Evolutionary conservation across 2,329 filamentous ascomycete species (phyloP).

Genomic region (Gaeumannomyces tritici): DNA sequence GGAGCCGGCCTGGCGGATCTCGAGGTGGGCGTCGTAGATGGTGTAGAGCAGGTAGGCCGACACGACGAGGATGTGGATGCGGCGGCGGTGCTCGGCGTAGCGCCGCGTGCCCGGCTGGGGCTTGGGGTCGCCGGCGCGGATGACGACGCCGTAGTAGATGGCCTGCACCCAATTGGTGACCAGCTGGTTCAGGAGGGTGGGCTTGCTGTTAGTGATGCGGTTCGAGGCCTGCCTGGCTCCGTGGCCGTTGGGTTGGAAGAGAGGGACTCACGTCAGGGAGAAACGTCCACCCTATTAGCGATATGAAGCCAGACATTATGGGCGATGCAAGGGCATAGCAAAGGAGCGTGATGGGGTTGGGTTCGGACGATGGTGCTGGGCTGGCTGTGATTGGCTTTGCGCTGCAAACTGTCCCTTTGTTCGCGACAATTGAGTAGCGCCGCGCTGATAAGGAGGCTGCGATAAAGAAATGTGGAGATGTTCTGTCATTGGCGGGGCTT

Average conservation of each 20-base stretch:
- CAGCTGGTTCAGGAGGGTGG: slow-evolving; percentile 43
- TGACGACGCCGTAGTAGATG: slow-evolving; percentile 78
- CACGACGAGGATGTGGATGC: slow-evolving; percentile 77
- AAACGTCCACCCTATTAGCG: slow-evolving; percentile 47
- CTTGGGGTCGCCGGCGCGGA: slow-evolving; percentile 79
- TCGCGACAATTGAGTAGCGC: not conserved
- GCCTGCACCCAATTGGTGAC: slow-evolving; percentile 69
- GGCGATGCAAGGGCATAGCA: not conserved
- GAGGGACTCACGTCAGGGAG: slow-evolving; percentile 40
- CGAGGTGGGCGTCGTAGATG: slow-evolving; percentile 82
- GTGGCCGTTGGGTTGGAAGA: not conserved
- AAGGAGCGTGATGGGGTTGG: not conserved
- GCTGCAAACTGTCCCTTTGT: not conserved
- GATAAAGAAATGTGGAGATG: not conserved
- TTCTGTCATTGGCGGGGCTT: no score
- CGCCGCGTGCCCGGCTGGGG: slow-evolving; percentile 61
- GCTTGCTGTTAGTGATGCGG: not conserved
- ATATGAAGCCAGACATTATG: slow-evolving; percentile 41
- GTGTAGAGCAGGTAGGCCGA: slow-evolving; percentile 81
- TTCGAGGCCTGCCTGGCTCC: not conserved
- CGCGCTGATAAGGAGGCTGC: not conserved
- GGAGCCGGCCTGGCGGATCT: slow-evolving; percentile 59
- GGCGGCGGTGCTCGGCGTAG: slow-evolving; percentile 64
- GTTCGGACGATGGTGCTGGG: no score
- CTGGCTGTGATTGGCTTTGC: not conserved